Base-by-base conservation (phyloP, 1,139 yeast genomes). In the Kodamaea suecica region DNA sequence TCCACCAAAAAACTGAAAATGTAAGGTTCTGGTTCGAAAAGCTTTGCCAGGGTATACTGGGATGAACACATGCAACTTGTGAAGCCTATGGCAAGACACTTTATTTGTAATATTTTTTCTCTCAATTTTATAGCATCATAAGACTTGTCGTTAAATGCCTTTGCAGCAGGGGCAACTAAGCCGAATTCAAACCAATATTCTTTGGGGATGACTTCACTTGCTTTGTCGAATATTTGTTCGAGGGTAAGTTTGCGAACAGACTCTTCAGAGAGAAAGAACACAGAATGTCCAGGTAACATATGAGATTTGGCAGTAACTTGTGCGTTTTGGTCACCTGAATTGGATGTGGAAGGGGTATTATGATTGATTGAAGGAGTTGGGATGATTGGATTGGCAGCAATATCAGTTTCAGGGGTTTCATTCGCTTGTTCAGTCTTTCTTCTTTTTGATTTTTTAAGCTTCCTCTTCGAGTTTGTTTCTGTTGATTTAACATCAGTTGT, bases 1-100 rank as follows among this genome's bases (percentile, higher is more conserved):
- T 82, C 94, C 24, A 84, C 81, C 40, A 87, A 60, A 43, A 81
- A 80, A 37, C 78, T 78, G 50, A 88, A 70, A 8, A 87, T 67
- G 45, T 82, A 78, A 5, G 95, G 94, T 47, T 85, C 90, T 2
- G 80, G 67, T 43, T 84, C 88, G 48, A 86, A 78, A 14, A 88
- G 66, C 37, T 78, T 70, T 8, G 85, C 70, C 3, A 84, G 76
- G 15, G 84, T 74, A 27, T 73, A 72, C 27, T 79, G 76, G 35
- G 66, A 63, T 7, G 63, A 59, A 34, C 78, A 76, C 35, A 77
- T 64, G 45, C 80, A 73, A 16, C 72, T 57, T 2, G 68, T 61
- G 34, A 70, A 65, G 0, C 86, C 84, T 27, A 84, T 66, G 0
- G 95, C 79, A 35, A 76, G 64, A 47, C 84, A 76, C 55, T 85